Evolutionary conservation across 2,329 filamentous ascomycete genomes (phyloP).

Genomic region (Exophiala aquamarina): DNA sequence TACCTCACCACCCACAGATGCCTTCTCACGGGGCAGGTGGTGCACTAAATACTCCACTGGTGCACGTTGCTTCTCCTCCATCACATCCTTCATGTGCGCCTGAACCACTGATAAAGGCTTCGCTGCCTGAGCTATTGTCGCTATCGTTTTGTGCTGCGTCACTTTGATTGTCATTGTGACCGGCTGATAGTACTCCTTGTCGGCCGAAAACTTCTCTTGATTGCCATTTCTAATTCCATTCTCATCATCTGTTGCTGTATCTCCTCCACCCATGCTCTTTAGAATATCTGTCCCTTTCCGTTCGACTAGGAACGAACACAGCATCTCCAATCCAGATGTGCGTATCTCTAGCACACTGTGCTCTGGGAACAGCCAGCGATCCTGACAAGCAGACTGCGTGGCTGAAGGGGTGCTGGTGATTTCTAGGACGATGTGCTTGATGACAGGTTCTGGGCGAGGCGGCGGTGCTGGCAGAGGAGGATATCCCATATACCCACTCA

Average conservation of each 20-base stretch:
- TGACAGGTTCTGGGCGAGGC: conserved; percentile 38
- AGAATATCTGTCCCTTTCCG: conserved; percentile 34
- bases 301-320: conserved; percentile 49
- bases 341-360: conserved; percentile 45
- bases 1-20: conserved; percentile 10
- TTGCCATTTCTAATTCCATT: conserved; percentile 32
- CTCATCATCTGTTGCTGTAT: conserved; percentile 22
- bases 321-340: conserved; percentile 38
- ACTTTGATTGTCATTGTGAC: conserved; percentile 59
- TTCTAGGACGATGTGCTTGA: conserved; percentile 50
- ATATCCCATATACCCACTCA: conserved; percentile 15
- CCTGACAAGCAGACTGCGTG: conserved; percentile 42
- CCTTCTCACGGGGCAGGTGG: conserved; percentile 49
- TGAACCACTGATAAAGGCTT: conserved; percentile 54
- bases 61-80: conserved; percentile 56
- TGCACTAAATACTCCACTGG: conserved; percentile 57
- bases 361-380: conserved; percentile 51
- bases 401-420: conserved; percentile 39
- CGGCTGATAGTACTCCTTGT: conserved; percentile 51
- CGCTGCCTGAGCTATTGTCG: conserved; percentile 57
- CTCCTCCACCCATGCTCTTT: conserved; percentile 4
- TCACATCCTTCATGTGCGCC: conserved; percentile 57
- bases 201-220: conserved; percentile 7
- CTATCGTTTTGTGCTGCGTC: conserved; percentile 51
- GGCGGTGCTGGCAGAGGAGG: conserved; percentile 19